Percentiles rank a stretch among this genome's conserved stretches.
Conservation (phyloP, 192 early-diverging fungal species). For the Entophlyctis helioformis region DNA sequence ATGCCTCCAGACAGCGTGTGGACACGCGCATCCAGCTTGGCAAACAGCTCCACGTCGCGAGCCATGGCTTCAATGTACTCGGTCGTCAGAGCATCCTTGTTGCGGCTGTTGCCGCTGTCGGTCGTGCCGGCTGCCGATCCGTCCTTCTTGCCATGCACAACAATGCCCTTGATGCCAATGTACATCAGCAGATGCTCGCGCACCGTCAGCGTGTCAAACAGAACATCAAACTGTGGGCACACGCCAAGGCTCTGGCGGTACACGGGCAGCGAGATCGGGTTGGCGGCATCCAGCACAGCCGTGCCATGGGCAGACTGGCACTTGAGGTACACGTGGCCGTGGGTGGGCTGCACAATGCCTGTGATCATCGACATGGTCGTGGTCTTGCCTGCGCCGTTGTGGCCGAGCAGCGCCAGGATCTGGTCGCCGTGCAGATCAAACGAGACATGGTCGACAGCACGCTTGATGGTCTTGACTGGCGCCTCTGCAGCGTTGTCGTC, state of each 20-base stretch:
- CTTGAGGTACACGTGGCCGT: constrained; percentile 44
- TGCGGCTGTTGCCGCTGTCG: no score
- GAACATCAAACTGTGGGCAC: constrained; percentile 45
- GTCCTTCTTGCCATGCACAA: no score
- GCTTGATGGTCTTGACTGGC: no score
- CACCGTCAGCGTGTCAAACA: constrained; percentile 30
- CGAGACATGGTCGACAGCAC: no score
- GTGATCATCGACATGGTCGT: constrained; percentile 59
- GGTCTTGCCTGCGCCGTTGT: constrained; percentile 64
- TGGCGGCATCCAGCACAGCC: constrained; percentile 31
- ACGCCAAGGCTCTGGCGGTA: constrained; percentile 17
- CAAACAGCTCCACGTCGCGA: constrained; percentile 20
- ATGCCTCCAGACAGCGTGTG: constrained; percentile 37
- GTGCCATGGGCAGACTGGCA: no score
- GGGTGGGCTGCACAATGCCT: constrained; percentile 40
- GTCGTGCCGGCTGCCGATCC: no score
- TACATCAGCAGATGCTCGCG: constrained; percentile 34
- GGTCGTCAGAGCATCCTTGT: no score
- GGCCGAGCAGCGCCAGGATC: constrained; percentile 40
- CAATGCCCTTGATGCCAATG: constrained; percentile 35
- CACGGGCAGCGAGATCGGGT: no score
- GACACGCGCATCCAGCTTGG: constrained; percentile 21
- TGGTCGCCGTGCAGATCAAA: constrained; percentile 32
- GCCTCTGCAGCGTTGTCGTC: no score
- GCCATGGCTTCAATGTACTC: constrained; percentile 8